Evolutionary conservation across 2,329 filamentous ascomycete genomes (phyloP).

Genomic region (Colletotrichum sublineola): DNA sequence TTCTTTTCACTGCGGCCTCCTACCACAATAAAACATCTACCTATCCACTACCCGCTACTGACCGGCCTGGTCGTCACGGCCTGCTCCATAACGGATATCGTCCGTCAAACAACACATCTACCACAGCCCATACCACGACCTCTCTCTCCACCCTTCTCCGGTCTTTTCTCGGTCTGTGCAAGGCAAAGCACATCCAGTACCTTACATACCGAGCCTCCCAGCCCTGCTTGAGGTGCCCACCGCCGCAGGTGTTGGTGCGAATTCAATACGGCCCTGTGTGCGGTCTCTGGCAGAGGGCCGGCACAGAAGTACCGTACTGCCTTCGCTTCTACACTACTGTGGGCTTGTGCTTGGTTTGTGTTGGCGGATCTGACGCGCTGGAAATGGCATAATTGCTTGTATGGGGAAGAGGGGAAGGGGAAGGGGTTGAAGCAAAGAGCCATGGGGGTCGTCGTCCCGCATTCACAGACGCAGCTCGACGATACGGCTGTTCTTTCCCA

Average conservation of each 20-base stretch:
- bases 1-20: constrained; percentile 26
- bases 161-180: background rate
- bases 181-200: constrained; percentile 8
- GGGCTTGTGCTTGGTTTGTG: constrained; percentile 7
- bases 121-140: background rate
- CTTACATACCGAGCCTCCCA: constrained; percentile 15
- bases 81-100: constrained; percentile 33
- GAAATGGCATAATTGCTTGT: constrained; percentile 25
- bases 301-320: constrained; percentile 8
- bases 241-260: constrained; percentile 2
- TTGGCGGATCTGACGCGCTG: constrained; percentile 32
- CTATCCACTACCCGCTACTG: constrained; percentile 20
- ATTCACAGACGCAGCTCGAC: constrained; percentile 30
- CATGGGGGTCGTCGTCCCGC: constrained; percentile 33
- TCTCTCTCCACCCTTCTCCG: background rate
- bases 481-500: constrained; percentile 12
- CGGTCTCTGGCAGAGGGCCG: background rate
- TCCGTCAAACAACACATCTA: constrained; percentile 10
- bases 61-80: constrained; percentile 4
- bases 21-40: constrained; percentile 27
- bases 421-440: background rate
- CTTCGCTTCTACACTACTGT: constrained; percentile 1
- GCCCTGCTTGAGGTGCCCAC: constrained; percentile 1
- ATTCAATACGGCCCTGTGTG: background rate
- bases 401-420: background rate